Evolutionary conservation across 2,329 filamentous ascomycete genomes (phyloP).

Genomic region (Trichoderma brevicompactum): DNA sequence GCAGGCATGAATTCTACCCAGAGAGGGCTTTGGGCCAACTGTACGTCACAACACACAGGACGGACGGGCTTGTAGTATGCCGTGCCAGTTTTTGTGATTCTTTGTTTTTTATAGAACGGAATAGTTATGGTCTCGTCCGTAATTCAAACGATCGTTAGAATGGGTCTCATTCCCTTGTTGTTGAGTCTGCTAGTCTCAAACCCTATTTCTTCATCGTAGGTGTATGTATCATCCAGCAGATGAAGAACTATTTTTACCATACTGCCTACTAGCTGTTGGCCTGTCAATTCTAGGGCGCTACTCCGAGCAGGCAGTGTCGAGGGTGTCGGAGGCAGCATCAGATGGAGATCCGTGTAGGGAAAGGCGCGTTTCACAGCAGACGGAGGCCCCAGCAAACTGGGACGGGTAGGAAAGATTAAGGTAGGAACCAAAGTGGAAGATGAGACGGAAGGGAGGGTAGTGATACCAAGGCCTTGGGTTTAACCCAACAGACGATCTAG

Average conservation of each 20-base stretch:
- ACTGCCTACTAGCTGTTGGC: neutral
- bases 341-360: slow-evolving; percentile 18
- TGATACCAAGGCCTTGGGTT: slow-evolving; percentile 30
- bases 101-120: neutral
- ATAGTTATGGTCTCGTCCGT: neutral
- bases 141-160: neutral
- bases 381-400: slow-evolving; percentile 20
- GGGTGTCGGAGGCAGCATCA: slow-evolving; percentile 12
- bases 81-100: neutral
- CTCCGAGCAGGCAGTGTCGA: slow-evolving; percentile 18
- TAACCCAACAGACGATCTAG: slow-evolving; percentile 23
- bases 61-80: neutral
- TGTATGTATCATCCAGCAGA: neutral
- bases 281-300: slow-evolving; percentile 11
- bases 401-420: slow-evolving; percentile 22
- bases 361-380: slow-evolving; percentile 2
- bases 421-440: slow-evolving; percentile 23
- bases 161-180: no score
- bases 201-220: neutral
- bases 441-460: slow-evolving; percentile 29
- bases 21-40: no score
- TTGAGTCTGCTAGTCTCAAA: neutral
- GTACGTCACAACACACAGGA: neutral
- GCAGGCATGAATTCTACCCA: neutral
- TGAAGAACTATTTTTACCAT: slow-evolving; percentile 16